A percentile compares a stretch with the other conserved stretches of the same genome.
Conservation (phyloP, 352 stramenopile genomes). For the Globisporangium orthogonon region DNA sequence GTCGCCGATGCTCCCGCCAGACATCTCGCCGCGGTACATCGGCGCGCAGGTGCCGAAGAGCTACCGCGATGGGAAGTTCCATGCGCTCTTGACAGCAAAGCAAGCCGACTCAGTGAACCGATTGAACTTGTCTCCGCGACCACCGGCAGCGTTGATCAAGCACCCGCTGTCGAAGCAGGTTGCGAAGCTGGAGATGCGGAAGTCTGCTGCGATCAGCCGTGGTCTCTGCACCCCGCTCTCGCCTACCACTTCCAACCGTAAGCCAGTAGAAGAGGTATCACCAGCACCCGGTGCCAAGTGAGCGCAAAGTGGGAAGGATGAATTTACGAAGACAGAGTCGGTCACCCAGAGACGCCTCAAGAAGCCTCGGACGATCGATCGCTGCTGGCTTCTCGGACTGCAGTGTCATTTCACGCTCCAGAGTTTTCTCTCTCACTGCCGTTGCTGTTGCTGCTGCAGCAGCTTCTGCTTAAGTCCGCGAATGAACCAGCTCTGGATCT, state of each 20-base stretch:
- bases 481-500: conserved; percentile 37
- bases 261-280: not conserved
- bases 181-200: conserved; percentile 2
- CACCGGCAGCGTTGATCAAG: conserved; percentile 9
- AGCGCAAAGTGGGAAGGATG: not conserved
- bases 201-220: not conserved
- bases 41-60: conserved; percentile 43
- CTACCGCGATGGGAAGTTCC: conserved; percentile 49
- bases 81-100: conserved; percentile 31
- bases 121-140: conserved; percentile 27
- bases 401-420: not conserved
- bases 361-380: not conserved
- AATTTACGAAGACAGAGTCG: not conserved
- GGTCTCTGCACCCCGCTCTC: not conserved
- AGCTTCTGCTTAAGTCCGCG: conserved; percentile 30
- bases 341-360: not conserved
- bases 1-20: conserved; percentile 34
- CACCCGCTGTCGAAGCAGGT: conserved; percentile 22
- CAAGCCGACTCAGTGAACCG: conserved; percentile 48
- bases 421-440: not conserved
- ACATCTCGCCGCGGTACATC: conserved; percentile 47
- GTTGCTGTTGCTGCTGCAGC: conserved; percentile 6
- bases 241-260: not conserved
- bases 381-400: not conserved
- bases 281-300: not conserved